These are phyloP conservation scores for Waltergamsia citrina DNA, from an alignment of 2,329 filamentous ascomycete species.

Conservation along the genomic window DNA sequence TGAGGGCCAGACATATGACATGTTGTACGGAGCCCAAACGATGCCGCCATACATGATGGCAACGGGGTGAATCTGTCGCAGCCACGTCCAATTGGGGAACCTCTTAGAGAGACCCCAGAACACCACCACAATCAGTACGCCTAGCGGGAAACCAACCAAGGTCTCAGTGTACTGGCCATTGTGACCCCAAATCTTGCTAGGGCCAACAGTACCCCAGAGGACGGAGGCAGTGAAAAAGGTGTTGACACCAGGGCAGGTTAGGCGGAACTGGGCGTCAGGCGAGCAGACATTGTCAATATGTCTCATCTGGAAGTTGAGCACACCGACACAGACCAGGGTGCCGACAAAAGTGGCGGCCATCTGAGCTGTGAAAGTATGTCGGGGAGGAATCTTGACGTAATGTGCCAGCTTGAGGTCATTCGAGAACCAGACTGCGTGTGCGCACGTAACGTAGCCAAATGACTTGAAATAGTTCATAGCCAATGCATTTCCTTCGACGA, in stretches of 20 bases:
- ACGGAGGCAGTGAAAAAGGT: constrained; percentile 48
- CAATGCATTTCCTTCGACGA: constrained; percentile 37
- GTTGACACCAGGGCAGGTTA: constrained; percentile 42
- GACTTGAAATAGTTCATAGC: constrained; percentile 48
- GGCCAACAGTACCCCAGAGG: constrained; percentile 45
- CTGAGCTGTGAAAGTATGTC: constrained; percentile 49
- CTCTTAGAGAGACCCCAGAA: constrained; percentile 28
- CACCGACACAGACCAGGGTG: constrained; percentile 38
- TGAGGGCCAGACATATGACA: constrained; percentile 41
- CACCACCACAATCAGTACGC: constrained; percentile 31
- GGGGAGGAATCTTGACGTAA: constrained; percentile 53
- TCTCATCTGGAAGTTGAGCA: constrained; percentile 39
- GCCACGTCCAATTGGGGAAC: constrained; percentile 28
- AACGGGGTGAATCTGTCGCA: constrained; percentile 36
- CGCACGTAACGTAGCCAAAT: constrained; percentile 38
- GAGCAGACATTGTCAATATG: constrained; percentile 40
- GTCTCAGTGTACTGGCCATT: constrained; percentile 37
- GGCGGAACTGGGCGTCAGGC: constrained; percentile 32
- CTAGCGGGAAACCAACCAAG: constrained; percentile 40
- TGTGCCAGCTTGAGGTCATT: constrained; percentile 39
- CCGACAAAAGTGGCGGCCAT: constrained; percentile 47
- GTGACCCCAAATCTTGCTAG: constrained; percentile 37
- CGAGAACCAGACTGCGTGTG: constrained; percentile 40
- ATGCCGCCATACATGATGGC: constrained; percentile 36
- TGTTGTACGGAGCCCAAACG: constrained; percentile 38